A percentile compares a stretch with the other conserved stretches of the same genome.
phyloP scores from a whole-genome alignment of 805 yeast genomes.

The Huiozyma sinensis region DNA sequence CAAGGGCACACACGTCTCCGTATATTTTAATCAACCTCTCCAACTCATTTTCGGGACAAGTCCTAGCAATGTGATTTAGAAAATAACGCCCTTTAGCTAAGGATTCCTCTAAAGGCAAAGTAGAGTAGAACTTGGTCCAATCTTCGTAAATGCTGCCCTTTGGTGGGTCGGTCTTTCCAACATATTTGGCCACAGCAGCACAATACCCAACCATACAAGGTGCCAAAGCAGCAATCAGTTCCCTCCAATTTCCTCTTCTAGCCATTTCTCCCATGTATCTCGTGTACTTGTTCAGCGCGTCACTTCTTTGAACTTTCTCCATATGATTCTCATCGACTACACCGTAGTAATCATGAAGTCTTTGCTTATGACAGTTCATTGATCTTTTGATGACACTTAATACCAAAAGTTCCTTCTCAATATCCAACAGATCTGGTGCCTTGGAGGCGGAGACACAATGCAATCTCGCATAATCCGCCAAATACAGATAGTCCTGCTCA shows the following conservation, averaged over 20 bases:
- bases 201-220: slow-evolving; percentile 70
- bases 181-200: slow-evolving; percentile 36
- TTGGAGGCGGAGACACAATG: slow-evolving; percentile 55
- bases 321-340: slow-evolving; percentile 37
- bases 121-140: slow-evolving; percentile 1
- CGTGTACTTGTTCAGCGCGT: slow-evolving; percentile 51
- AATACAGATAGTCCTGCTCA: slow-evolving; percentile 54
- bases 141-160: slow-evolving; percentile 1
- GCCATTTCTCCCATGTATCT: slow-evolving; percentile 47
- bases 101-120: neutral
- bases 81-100: neutral
- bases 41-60: neutral
- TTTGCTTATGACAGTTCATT: slow-evolving; percentile 42
- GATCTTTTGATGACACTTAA: slow-evolving; percentile 45
- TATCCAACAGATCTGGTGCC: slow-evolving; percentile 43
- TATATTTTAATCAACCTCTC: neutral
- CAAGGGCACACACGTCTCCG: slow-evolving; percentile 1
- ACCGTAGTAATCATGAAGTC: slow-evolving; percentile 32
- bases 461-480: slow-evolving; percentile 53
- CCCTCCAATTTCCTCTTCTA: slow-evolving; percentile 45
- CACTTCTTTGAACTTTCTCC: slow-evolving; percentile 36
- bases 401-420: slow-evolving; percentile 40
- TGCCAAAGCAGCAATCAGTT: slow-evolving; percentile 54
- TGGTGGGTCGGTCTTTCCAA: slow-evolving; percentile 17
- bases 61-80: neutral